Evolutionary conservation across 2,329 filamentous ascomycete species (phyloP).

Genomic region (Coniosporium tulheliwenetii): DNA sequence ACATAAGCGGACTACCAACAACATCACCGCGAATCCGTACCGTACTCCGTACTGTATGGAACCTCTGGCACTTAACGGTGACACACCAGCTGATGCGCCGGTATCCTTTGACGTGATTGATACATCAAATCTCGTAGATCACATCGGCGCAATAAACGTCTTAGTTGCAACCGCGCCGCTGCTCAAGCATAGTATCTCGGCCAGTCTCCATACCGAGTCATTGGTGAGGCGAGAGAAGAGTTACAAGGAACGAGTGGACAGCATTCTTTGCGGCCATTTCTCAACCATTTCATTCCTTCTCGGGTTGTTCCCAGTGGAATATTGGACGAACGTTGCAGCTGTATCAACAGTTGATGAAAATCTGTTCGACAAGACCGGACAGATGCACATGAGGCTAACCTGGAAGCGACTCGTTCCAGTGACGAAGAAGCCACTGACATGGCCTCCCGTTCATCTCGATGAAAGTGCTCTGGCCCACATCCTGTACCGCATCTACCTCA

Average conservation of each 20-base stretch:
- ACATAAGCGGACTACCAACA: too few relatives aligned
- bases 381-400: constrained; percentile 4
- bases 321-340: constrained; percentile 29
- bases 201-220: constrained; percentile 34
- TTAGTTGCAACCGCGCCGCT: constrained; percentile 31
- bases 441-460: constrained; percentile 17
- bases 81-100: too few relatives aligned
- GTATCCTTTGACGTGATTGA: constrained; percentile 39
- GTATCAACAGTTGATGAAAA: constrained; percentile 12
- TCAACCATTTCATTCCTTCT: constrained; percentile 32
- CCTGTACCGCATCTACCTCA: constrained; percentile 26
- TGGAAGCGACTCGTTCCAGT: constrained; percentile 5
- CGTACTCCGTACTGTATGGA: too few relatives aligned
- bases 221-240: constrained; percentile 18
- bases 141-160: constrained; percentile 28
- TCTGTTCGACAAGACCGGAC: constrained; percentile 15
- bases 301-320: constrained; percentile 34
- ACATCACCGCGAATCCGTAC: too few relatives aligned
- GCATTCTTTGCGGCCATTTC: constrained; percentile 31
- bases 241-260: constrained; percentile 13
- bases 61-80: too few relatives aligned
- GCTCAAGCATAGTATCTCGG: constrained; percentile 25
- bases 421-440: constrained; percentile 4
- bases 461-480: constrained; percentile 21
- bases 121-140: constrained; percentile 31